A percentile compares a stretch with the other conserved stretches of the same genome.
phyloP scores from a whole-genome alignment of 352 stramenopile genomes.

The Pythium aphanidermatum region DNA sequence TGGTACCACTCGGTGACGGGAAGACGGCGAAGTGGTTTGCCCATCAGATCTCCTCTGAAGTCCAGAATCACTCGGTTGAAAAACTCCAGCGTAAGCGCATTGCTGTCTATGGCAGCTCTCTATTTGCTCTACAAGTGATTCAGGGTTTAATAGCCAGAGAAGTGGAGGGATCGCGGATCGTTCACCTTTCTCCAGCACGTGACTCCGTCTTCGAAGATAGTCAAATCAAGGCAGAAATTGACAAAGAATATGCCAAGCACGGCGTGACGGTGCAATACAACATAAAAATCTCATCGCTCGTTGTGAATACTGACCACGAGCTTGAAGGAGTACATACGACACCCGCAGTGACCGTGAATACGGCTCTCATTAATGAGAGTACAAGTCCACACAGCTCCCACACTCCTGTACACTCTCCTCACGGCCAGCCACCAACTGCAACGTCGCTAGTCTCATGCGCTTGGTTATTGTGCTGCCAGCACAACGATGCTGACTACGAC shows the following conservation, averaged over 20 bases:
- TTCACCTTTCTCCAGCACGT: constrained; percentile 42
- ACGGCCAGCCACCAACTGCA: constrained; percentile 6
- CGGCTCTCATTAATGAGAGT: too few species aligned
- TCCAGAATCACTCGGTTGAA: neutral
- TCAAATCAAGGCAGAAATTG: constrained; percentile 49
- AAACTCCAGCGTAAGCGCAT: constrained; percentile 21
- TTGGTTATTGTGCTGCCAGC: constrained; percentile 80
- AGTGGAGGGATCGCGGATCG: constrained; percentile 37
- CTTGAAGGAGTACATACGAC: constrained; percentile 41
- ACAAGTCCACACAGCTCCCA: too few species aligned
- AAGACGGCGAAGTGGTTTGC: constrained; percentile 16
- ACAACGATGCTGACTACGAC: constrained; percentile 82
- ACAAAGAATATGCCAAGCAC: constrained; percentile 37
- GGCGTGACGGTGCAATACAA: constrained; percentile 37
- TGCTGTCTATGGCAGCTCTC: constrained; percentile 52
- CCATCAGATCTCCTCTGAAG: constrained; percentile 7
- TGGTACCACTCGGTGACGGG: constrained; percentile 21
- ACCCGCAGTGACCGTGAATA: constrained; percentile 5
- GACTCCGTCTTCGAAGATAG: constrained; percentile 56
- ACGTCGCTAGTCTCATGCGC: constrained; percentile 29
- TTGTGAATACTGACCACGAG: constrained; percentile 21
- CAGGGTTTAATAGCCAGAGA: constrained; percentile 37
- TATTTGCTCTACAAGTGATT: constrained; percentile 67
- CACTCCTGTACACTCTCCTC: too few species aligned
- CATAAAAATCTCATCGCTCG: constrained; percentile 41